These are phyloP conservation scores for Phlebopus sp. DNA, from an alignment of 1,284 basidiomycete genomes.

Conservation along the genomic window DNA sequence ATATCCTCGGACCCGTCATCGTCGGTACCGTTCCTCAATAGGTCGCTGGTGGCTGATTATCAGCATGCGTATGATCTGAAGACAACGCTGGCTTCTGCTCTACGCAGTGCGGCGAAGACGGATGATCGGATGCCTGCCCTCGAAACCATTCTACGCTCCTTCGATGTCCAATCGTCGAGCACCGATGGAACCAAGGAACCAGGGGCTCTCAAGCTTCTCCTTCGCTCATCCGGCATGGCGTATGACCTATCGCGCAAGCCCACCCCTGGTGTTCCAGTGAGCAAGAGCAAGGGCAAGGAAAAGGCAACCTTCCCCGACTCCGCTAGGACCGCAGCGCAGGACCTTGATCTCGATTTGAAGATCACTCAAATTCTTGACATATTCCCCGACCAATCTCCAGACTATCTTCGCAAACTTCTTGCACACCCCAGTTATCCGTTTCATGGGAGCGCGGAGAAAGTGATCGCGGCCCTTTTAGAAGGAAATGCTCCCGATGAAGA, in stretches of 20 bases:
- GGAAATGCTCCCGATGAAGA: conserved; percentile 56
- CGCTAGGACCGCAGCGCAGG: conserved; percentile 13
- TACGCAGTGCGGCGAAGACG: conserved; percentile 45
- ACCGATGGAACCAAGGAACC: conserved; percentile 35
- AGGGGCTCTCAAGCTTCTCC: conserved; percentile 57
- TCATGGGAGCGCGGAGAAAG: conserved; percentile 50
- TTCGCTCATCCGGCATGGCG: conserved; percentile 57
- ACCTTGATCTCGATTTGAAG: conserved; percentile 51
- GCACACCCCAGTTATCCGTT: conserved; percentile 46
- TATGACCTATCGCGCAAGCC: conserved; percentile 15
- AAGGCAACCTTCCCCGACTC: conserved; percentile 18
- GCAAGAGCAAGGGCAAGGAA: conserved; percentile 38
- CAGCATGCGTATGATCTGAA: conserved; percentile 62
- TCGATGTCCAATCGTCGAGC: conserved; percentile 27
- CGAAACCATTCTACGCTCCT: conserved; percentile 45
- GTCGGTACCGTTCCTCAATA: conserved; percentile 61
- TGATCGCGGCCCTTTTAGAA: conserved; percentile 69
- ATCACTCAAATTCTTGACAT: conserved; percentile 69
- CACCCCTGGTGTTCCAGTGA: conserved; percentile 10
- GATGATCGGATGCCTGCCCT: conserved; percentile 58
- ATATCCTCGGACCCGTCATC: conserved; percentile 12
- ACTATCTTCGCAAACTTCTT: conserved; percentile 59
- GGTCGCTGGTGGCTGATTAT: conserved; percentile 65
- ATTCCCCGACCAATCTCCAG: conserved; percentile 54
- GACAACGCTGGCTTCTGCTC: conserved; percentile 43